A percentile compares a stretch with the other conserved stretches of the same genome.
phyloP scores from a whole-genome alignment of 164 flowering plant genomes.

The Vitis cinerea region DNA sequence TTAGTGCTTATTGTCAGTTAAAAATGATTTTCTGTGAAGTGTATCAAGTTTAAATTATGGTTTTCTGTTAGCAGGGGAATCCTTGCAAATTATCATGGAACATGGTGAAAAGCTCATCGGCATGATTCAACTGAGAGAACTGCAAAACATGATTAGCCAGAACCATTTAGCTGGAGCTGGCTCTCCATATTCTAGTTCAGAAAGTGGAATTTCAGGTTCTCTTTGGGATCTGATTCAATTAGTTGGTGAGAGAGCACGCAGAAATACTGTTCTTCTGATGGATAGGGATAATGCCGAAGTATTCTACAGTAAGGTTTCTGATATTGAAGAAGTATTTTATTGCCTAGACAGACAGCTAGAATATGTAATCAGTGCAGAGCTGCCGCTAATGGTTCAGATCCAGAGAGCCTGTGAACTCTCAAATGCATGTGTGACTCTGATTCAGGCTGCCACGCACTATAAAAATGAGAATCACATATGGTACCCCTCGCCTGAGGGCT shows the following conservation, averaged over 20 bases:
- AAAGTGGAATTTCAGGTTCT: slow-evolving; percentile 57
- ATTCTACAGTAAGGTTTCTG: slow-evolving; percentile 93
- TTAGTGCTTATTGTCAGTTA: background rate
- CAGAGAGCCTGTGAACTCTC: slow-evolving; percentile 81
- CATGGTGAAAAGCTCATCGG: slow-evolving; percentile 97
- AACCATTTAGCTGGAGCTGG: slow-evolving; percentile 35
- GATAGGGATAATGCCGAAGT: slow-evolving; percentile 98
- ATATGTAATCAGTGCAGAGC: slow-evolving; percentile 45
- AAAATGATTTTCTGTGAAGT: background rate
- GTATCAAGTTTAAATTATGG: background rate
- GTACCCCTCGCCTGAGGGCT: slow-evolving; percentile 87
- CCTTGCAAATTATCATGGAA: slow-evolving; percentile 84
- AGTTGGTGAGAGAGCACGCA: slow-evolving; percentile 84
- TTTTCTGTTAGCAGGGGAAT: slow-evolving; percentile 51
- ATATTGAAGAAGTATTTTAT: slow-evolving; percentile 69
- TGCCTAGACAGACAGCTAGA: slow-evolving; percentile 67
- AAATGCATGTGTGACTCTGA: slow-evolving; percentile 61
- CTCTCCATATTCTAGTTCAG: slow-evolving; percentile 34
- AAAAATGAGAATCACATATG: slow-evolving; percentile 72
- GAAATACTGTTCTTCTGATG: slow-evolving; percentile 88
- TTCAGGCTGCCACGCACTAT: slow-evolving; percentile 58
- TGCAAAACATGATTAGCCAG: slow-evolving; percentile 66
- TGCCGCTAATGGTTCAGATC: slow-evolving; percentile 48
- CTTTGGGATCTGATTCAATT: slow-evolving; percentile 93
- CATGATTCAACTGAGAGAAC: slow-evolving; percentile 79